Conservation (phyloP, 257 asterid genomes). For the Jaltomata sinuosa region DNA sequence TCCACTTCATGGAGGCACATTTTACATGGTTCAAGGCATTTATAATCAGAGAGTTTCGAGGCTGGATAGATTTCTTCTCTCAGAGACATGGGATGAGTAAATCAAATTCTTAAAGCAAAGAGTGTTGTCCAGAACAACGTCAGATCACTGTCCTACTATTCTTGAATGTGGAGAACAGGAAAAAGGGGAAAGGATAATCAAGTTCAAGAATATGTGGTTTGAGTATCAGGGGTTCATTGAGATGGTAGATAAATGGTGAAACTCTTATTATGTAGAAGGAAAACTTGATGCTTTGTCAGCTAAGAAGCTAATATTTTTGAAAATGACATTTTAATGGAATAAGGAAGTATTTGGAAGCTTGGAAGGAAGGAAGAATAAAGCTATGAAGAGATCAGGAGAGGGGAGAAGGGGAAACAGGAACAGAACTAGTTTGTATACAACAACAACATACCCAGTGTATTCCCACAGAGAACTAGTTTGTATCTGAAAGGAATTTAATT, state of each 20-base stretch:
- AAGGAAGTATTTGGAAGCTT: neutral
- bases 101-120: neutral
- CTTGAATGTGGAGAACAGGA: neutral
- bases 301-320: conserved; percentile 42
- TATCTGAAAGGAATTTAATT: neutral
- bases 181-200: neutral
- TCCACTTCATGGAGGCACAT: neutral
- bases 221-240: neutral
- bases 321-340: neutral
- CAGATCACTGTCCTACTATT: neutral
- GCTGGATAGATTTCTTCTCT: neutral
- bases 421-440: neutral
- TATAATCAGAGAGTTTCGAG: neutral
- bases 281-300: neutral
- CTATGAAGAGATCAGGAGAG: neutral
- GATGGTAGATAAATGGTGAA: neutral
- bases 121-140: neutral
- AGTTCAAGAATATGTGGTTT: neutral
- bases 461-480: neutral
- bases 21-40: neutral
- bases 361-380: neutral
- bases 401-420: neutral
- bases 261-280: neutral
- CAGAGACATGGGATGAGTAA: neutral
- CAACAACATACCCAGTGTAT: too few relatives aligned